phyloP scores from a whole-genome alignment of 345 rosid species.

The Diplotaxis tenuifolia region DNA sequence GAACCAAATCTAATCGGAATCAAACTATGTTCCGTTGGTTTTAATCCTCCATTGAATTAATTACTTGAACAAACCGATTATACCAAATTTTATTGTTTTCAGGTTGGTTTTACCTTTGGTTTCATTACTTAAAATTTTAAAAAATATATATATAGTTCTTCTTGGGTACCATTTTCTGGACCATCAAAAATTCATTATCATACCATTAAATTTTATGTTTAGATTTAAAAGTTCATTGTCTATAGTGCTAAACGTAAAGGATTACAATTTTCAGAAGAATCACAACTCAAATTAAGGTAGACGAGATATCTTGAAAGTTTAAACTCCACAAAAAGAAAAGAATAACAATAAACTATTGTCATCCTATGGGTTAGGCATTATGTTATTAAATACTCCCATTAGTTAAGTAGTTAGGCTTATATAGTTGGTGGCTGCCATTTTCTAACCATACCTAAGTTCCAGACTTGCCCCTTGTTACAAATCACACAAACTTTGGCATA shows the following conservation, averaged over 20 bases:
- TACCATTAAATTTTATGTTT: not conserved
- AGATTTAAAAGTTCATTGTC: not conserved
- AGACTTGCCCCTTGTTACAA: constrained; percentile 15
- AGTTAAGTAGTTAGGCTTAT: constrained; percentile 29
- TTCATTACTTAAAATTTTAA: not conserved
- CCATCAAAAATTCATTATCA: not conserved
- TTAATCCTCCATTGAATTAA: not conserved
- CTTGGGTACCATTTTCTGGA: not conserved
- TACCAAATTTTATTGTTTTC: not conserved
- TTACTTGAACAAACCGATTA: not conserved
- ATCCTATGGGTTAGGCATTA: constrained; percentile 6
- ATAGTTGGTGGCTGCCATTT: constrained; percentile 37
- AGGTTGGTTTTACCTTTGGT: not conserved
- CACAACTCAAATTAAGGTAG: not conserved
- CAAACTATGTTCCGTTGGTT: not conserved
- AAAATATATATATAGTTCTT: not conserved
- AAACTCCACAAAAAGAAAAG: not conserved
- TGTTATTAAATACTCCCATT: constrained; percentile 9
- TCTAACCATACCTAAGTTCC: constrained; percentile 29
- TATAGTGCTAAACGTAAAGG: not conserved
- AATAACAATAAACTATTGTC: not conserved
- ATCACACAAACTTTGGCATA: constrained; percentile 15
- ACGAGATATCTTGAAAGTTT: not conserved
- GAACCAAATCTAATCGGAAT: not conserved
- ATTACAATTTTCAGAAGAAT: not conserved